Conservation (phyloP, 345 rosid genomes). For the Linum tenue region DNA sequence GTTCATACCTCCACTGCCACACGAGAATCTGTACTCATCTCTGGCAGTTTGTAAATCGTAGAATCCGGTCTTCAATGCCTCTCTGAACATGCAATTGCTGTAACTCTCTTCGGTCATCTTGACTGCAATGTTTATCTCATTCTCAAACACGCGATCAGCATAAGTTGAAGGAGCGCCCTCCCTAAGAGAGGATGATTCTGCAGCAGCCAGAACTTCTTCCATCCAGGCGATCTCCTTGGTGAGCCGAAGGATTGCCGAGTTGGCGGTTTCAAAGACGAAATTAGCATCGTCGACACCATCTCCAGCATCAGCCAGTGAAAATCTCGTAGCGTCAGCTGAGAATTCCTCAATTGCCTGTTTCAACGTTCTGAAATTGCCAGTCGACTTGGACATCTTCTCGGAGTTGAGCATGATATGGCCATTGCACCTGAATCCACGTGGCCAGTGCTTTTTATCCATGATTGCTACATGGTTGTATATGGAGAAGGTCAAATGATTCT, state of each 20-base stretch:
- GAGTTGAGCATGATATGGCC: constrained; percentile 94
- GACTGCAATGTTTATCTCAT: constrained; percentile 81
- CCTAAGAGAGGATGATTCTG: constrained; percentile 46
- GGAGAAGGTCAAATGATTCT: constrained; percentile 82
- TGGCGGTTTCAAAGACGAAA: constrained; percentile 82
- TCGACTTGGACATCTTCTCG: constrained; percentile 94
- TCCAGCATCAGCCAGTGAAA: constrained; percentile 89
- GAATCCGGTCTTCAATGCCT: constrained; percentile 82
- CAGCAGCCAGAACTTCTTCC: constrained; percentile 66
- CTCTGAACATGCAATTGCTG: constrained; percentile 68
- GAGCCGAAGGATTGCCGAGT: constrained; percentile 77
- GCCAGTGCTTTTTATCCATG: constrained; percentile 74
- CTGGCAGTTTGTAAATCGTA: constrained; percentile 92
- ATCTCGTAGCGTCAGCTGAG: constrained; percentile 86
- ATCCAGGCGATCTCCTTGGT: constrained; percentile 89
- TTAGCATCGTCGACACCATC: constrained; percentile 99
- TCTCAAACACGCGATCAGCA: constrained; percentile 81
- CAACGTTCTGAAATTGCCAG: constrained; percentile 88
- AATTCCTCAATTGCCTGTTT: constrained; percentile 75
- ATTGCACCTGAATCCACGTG: constrained; percentile 86
- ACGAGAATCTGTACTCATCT: constrained; percentile 83
- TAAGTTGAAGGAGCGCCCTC: constrained; percentile 55
- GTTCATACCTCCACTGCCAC: constrained; percentile 72
- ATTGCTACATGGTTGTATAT: constrained; percentile 83
- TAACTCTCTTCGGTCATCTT: constrained; percentile 61